Evolutionary conservation across 768 basidiomycete genomes (phyloP), one percentile per base, ranked within the genome.

Genomic region (Paxillus rubicundulus): DNA sequence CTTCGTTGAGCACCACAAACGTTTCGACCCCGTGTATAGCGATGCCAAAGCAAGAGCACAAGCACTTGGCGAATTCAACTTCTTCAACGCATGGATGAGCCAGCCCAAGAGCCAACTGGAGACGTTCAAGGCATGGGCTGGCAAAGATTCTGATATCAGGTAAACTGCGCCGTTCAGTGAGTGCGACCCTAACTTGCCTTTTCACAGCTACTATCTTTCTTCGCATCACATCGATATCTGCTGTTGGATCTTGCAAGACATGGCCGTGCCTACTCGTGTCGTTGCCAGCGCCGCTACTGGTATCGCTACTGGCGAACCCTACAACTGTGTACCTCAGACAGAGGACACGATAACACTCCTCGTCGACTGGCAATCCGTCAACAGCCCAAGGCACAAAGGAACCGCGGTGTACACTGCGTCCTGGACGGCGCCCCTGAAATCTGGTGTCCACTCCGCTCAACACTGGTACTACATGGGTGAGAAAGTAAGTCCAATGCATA

Each of bases 61-160:
- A 24, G 71, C 80, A 7, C 77, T 95, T 21, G 92, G 93, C 32
- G 91, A 95, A 70, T 92, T 94, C 74, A 96, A 94, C 73, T 96
- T 92, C 72, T 96, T 93, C 82, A 90, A 77, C 60, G 90, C 92
- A 34, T 96, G 94, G 92, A 97, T 97, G 94, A 92, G 89, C 64
- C 94, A 96, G 69, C 94, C 94, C 39, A 97, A 97, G 73, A 86
- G 82, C 62, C 94, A 97, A 70, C 79, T 97, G 24, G 90, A 93
- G 70, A 96, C 94, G 0, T 97, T 96, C 82, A 84, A 85, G 51
- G 89, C 89, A 7, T 97, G 94, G 94, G 94, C 93, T 21, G 94
- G 93, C 34, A 92, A 87, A 71, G 91, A 94, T 68, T 91, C 89
- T 32, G 93, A 96, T 60, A 94, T 96, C 72, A 92, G 88, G 86